Base-by-base conservation (phyloP, 164 flowering plant genomes). In the Santalum album region DNA sequence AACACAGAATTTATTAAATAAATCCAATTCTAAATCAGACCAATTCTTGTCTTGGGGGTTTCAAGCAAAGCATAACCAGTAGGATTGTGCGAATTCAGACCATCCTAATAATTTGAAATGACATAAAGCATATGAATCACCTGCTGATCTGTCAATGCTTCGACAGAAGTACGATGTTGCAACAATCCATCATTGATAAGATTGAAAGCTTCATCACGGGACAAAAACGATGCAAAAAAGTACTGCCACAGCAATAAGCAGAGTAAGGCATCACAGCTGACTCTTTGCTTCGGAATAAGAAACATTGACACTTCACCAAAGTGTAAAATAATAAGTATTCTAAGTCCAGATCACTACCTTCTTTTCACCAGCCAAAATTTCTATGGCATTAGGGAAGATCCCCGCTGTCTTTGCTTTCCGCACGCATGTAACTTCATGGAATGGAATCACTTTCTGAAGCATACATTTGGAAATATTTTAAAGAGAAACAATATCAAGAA, bases 201-300 rank as follows among this genome's bases (percentile, higher is more conserved):
- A 70, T 79, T 82, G 55, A 78, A 84, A 56, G 99, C 99, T 71
- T 92, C 99, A 72, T 92, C 99, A 49, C 99, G 96, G 1, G 90
- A 89, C 35, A 92, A 65, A 56, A 92, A 92, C 17, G 99, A 92
- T 26, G 96, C 85, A 62, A 92, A 92, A 70, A 92, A 89, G 72
- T 77, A 62, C 99, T 89, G 91, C 75, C 52, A 69, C 50, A 69
- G 51, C 15, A 61, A 57, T 57, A 54, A 40, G 12, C 35, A 21
- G 54, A 48, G 24, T 57, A 32, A 62, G 64, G 38, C 19, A 55
- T 25, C 18, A 43, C 38, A 61, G 29, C 39, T 51, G 26, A 25
- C 16, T 51, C 24, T 32, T 12, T 35, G 59, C 49, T 32, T 34
- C 34, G 20, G 20, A 45, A 9, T 1, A 16, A 29, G 24, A n/a